Evolutionary conservation across 2,329 filamentous ascomycete species (phyloP), one percentile per base, ranked within the genome.

Genomic region (Aspergillus unguis): DNA sequence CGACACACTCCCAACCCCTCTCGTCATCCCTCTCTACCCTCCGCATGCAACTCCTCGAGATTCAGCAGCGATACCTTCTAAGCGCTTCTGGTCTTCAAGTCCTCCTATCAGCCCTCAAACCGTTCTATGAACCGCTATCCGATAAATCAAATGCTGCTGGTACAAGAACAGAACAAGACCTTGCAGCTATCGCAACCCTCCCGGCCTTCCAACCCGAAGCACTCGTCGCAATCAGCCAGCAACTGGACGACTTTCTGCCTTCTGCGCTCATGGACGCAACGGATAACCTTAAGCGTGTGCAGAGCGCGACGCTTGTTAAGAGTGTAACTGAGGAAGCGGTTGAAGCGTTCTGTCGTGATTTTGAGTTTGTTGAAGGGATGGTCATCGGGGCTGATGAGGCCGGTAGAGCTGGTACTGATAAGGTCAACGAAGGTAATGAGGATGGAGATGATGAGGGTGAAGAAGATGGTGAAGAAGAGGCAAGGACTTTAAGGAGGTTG

Each of bases 261-360:
- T 95, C 90, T 1, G 94, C 92, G 2, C 79, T 96, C 29, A 92
- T 96, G 78, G 94, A 99, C 67, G 92, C 92, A 2, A 85, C 89
- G 62, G 88, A 94, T 46, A 89, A 90, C 55, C 71, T 97, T 27
- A 86, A 86, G 58, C 77, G 83, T 38, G 74, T 99, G 1, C 85
- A 87, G 56, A 88, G 89, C 63, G 82, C 87, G 1, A 79, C 78
- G 8, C 74, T 95, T 52, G 86, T 87, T 10, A 83, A 89, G 44
- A 79, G 85, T 43, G 82, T 96, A 44, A 94, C 90, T 0, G 89
- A 95, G 62, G 83, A 88, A 58, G 92, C 92, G 0, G 88, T 91
- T 0, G 85, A 90, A 61, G 80, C 77, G 48, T 99, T 99, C 72
- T 95, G 91, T 60, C 79, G 81, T 31, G 88, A 94, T 62, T 99